A percentile compares a stretch with the other conserved stretches of the same genome.
Evolutionary conservation across 2,329 filamentous ascomycete species (phyloP).

Genomic region (Karstenula rhodostoma): DNA sequence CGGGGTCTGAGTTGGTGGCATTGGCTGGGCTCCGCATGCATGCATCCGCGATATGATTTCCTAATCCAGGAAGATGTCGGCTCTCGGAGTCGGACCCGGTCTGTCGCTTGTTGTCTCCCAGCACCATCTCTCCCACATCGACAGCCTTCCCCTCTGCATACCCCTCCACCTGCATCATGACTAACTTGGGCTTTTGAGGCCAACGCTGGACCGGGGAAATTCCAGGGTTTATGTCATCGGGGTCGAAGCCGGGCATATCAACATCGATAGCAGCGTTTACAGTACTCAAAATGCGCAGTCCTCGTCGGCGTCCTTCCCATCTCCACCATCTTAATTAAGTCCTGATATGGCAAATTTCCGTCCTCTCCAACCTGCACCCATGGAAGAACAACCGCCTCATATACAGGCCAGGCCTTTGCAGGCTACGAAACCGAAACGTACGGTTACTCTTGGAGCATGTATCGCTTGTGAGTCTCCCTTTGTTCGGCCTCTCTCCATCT

Average conservation of each 20-base stretch:
- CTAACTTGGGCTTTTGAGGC: neutral
- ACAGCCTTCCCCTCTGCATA: neutral
- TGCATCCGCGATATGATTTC: neutral
- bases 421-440: conserved; percentile 43
- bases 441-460: conserved; percentile 46
- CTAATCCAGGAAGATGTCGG: neutral
- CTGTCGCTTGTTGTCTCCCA: neutral
- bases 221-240: neutral
- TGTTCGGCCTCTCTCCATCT: neutral
- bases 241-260: neutral
- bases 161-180: conserved; percentile 4
- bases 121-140: neutral
- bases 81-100: neutral
- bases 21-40: neutral
- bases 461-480: conserved; percentile 33
- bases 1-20: neutral
- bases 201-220: neutral
- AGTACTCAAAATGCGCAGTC: conserved; percentile 2
- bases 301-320: neutral
- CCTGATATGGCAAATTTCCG: conserved; percentile 40
- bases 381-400: conserved; percentile 33
- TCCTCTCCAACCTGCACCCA: conserved; percentile 42
- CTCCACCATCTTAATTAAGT: neutral
- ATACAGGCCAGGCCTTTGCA: conserved; percentile 32
- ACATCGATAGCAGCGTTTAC: neutral